Percentiles rank a stretch among this genome's conserved stretches.
phyloP scores from a whole-genome alignment of 2,329 filamentous ascomycete species.

The Pseudogymnoascus sp. region DNA sequence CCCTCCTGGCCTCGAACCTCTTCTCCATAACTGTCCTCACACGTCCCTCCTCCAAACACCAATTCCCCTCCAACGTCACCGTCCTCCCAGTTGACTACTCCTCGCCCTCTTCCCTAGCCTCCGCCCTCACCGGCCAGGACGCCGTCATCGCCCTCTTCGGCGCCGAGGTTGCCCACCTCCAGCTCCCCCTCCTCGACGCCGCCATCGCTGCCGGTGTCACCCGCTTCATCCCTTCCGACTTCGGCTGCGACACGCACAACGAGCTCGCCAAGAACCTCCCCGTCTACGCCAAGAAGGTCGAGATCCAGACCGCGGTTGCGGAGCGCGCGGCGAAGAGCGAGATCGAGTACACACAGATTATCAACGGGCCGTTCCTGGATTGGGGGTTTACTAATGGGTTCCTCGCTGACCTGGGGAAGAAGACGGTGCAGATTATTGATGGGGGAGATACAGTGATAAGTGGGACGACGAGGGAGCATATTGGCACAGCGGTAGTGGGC shows the following conservation, averaged over 20 bases:
- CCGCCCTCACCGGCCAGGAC: slow-evolving; percentile 48
- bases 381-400: slow-evolving; percentile 40
- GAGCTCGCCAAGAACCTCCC: slow-evolving; percentile 36
- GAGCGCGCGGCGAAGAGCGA: slow-evolving; percentile 32
- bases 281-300: slow-evolving; percentile 43
- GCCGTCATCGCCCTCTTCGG: slow-evolving; percentile 45
- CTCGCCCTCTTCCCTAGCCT: slow-evolving; percentile 32
- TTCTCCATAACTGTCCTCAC: slow-evolving; percentile 44
- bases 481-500: slow-evolving; percentile 41
- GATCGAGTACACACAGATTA: slow-evolving; percentile 47
- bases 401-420: slow-evolving; percentile 35
- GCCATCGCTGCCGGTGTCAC: slow-evolving; percentile 49
- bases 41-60: slow-evolving; percentile 32
- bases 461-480: slow-evolving; percentile 37
- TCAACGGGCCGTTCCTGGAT: slow-evolving; percentile 51
- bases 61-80: slow-evolving; percentile 29
- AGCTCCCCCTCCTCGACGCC: slow-evolving; percentile 47
- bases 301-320: slow-evolving; percentile 33
- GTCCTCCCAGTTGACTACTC: slow-evolving; percentile 39
- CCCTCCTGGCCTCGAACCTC: slow-evolving; percentile 19
- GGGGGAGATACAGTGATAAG: slow-evolving; percentile 42
- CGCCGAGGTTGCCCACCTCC: slow-evolving; percentile 29
- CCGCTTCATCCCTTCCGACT: slow-evolving; percentile 55
- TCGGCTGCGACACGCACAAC: slow-evolving; percentile 34
- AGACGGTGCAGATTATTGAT: slow-evolving; percentile 38